Conservation (phyloP, 495 filamentous ascomycete genomes). For the Lindgomyces ingoldianus region DNA sequence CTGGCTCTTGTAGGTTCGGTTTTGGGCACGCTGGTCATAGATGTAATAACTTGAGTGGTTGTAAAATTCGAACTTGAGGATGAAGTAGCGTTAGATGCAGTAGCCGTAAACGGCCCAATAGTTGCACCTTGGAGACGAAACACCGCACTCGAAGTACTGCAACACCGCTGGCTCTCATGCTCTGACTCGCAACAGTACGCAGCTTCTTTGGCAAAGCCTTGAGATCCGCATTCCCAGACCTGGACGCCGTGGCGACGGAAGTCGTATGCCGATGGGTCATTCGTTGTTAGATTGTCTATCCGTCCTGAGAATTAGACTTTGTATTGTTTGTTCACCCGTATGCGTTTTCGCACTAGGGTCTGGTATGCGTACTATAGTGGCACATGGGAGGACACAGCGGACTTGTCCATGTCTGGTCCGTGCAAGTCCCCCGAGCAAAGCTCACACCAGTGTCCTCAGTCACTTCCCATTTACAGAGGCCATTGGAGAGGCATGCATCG, state of each 20-base stretch:
- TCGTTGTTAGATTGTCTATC: slow-evolving; percentile 1
- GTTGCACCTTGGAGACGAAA: background rate
- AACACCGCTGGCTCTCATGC: background rate
- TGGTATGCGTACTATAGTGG: no score
- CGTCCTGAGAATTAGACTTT: background rate
- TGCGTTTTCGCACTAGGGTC: no score
- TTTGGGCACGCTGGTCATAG: background rate
- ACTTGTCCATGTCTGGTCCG: background rate
- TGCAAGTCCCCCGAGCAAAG: slow-evolving; percentile 6
- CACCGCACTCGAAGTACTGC: background rate
- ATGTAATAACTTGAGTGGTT: background rate
- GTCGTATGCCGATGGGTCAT: slow-evolving; percentile 4
- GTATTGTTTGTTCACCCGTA: no score
- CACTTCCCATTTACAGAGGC: slow-evolving; percentile 5
- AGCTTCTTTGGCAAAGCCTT: slow-evolving; percentile 3
- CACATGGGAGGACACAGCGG: background rate
- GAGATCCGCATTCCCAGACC: slow-evolving; percentile 7
- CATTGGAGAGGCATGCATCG: slow-evolving; percentile 6
- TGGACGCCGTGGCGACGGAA: background rate
- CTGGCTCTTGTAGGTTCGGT: background rate
- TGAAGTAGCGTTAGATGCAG: background rate
- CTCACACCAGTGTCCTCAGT: slow-evolving; percentile 8
- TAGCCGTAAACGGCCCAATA: slow-evolving; percentile 1
- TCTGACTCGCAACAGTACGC: slow-evolving; percentile 6
- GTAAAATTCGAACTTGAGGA: background rate